Conservation (phyloP, 129 eudicot genomes). For the Flaveria linearis region DNA sequence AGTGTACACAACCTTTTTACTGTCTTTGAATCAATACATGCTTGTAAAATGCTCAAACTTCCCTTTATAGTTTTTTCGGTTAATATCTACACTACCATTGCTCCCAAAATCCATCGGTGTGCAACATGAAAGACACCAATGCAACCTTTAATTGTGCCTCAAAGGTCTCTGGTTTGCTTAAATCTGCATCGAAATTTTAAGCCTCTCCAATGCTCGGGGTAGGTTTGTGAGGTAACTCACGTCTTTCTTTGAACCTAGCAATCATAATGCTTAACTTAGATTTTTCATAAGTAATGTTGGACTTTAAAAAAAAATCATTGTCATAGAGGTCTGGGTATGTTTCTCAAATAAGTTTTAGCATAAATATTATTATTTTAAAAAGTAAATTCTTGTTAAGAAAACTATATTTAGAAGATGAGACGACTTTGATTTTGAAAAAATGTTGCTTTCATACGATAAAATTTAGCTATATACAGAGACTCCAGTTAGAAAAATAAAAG, state of each 20-base stretch:
- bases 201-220: conserved; percentile 51
- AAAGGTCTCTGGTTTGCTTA: conserved; percentile 48
- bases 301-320: no score
- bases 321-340: no score
- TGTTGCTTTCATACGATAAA: no score
- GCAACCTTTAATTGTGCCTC: conserved; percentile 48
- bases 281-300: background rate
- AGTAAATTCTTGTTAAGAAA: no score
- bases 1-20: conserved; percentile 51
- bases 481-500: no score
- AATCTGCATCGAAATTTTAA: conserved; percentile 45
- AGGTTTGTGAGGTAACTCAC: conserved; percentile 51
- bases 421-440: no score
- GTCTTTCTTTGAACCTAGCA: conserved; percentile 35
- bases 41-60: conserved; percentile 42
- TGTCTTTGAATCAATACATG: conserved; percentile 51
- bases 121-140: conserved; percentile 67
- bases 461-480: no score
- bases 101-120: conserved; percentile 36
- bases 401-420: no score
- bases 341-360: no score
- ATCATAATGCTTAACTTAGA: background rate
- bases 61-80: conserved; percentile 29
- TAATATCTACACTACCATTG: conserved; percentile 25
- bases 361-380: no score